Evolutionary conservation across 768 basidiomycete species (phyloP).

Genomic region (Thelephora ganbajun): DNA sequence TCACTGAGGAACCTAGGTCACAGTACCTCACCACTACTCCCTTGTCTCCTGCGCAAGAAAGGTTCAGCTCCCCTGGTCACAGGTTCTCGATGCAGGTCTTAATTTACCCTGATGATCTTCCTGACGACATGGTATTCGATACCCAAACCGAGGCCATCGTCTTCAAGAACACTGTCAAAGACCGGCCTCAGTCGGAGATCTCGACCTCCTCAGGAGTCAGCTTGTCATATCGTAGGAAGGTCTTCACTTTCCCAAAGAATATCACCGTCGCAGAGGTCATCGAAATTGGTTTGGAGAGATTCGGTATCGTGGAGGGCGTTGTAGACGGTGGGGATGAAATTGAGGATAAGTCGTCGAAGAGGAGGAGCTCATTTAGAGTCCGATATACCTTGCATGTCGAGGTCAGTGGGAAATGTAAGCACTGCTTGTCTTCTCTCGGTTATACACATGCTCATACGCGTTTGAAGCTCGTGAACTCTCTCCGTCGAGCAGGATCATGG

Average conservation of each 20-base stretch:
- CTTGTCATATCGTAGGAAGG: constrained; percentile 53
- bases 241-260: constrained; percentile 89
- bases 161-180: constrained; percentile 61
- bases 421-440: constrained; percentile 3
- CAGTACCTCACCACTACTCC: constrained; percentile 30
- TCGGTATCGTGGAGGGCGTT: constrained; percentile 93
- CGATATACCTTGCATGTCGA: constrained; percentile 67
- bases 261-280: constrained; percentile 94
- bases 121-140: constrained; percentile 92
- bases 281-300: constrained; percentile 81
- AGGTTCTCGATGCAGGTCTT: constrained; percentile 79
- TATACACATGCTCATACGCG: constrained; percentile 2
- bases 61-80: constrained; percentile 72
- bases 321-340: constrained; percentile 98
- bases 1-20: constrained; percentile 12
- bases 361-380: constrained; percentile 65
- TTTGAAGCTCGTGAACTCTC: constrained; percentile 59
- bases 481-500: constrained; percentile 73
- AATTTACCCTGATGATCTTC: constrained; percentile 83
- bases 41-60: constrained; percentile 41
- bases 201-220: constrained; percentile 39
- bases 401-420: constrained; percentile 48
- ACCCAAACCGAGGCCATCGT: constrained; percentile 87
- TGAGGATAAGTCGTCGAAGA: constrained; percentile 80
- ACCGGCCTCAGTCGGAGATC: constrained; percentile 29